Conservation (phyloP, 371 early-diverging fungal species). For the Modicella reniformis region DNA sequence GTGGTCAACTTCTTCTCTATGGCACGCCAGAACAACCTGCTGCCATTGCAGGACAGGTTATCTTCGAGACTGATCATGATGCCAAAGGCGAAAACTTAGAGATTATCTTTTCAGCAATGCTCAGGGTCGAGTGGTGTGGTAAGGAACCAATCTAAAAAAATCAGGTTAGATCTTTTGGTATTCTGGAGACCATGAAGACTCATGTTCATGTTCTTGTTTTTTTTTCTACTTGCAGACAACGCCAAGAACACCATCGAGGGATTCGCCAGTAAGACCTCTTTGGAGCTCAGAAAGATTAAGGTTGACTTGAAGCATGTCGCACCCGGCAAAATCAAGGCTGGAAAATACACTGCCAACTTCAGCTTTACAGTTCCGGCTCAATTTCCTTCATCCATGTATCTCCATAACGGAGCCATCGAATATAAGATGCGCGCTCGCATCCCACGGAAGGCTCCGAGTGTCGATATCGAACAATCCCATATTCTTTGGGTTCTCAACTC, state of each 20-base stretch:
- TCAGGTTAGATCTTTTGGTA: background rate
- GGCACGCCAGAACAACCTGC: background rate
- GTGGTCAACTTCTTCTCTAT: background rate
- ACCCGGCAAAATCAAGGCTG: background rate
- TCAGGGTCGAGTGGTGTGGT: background rate
- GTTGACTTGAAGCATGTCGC: background rate
- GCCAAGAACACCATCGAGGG: background rate
- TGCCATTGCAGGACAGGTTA: background rate
- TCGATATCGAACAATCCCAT: background rate
- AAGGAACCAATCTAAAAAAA: background rate
- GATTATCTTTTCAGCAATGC: background rate
- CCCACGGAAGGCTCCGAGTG: background rate
- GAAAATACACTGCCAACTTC: background rate
- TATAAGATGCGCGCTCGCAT: slow-evolving; percentile 2
- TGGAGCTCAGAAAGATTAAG: background rate
- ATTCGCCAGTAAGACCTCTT: background rate
- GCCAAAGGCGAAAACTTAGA: background rate
- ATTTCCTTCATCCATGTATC: background rate
- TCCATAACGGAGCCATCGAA: background rate
- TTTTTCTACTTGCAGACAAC: background rate
- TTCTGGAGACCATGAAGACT: too few relatives aligned
- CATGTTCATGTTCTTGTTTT: too few relatives aligned
- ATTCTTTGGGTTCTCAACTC: slow-evolving; percentile 3
- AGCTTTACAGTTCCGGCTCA: background rate
- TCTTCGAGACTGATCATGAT: slow-evolving; percentile 1